Conservation (phyloP, 106 monocot genomes). For the Allium cepa region DNA sequence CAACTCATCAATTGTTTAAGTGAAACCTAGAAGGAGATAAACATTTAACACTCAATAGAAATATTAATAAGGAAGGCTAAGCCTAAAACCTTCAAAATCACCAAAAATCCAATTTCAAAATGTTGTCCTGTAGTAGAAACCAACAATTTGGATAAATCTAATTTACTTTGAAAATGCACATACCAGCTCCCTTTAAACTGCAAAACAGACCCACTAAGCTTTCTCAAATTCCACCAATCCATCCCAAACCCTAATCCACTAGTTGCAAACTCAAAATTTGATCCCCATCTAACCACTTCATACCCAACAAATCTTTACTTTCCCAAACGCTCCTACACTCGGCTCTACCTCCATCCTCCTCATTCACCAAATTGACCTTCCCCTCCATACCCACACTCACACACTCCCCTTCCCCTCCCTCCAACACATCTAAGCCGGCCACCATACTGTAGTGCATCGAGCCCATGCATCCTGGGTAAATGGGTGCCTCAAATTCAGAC, state of each 20-base stretch:
- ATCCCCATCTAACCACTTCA: slow-evolving; percentile 67
- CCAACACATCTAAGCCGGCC: slow-evolving; percentile 42
- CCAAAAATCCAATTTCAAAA: too few species aligned
- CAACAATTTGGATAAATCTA: too few species aligned
- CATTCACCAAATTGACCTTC: slow-evolving; percentile 56
- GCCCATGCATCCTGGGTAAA: not conserved
- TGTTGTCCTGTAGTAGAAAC: too few species aligned
- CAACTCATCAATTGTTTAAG: too few species aligned
- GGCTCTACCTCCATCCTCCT: slow-evolving; percentile 38
- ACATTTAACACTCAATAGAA: too few species aligned
- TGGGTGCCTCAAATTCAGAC: slow-evolving; percentile 24
- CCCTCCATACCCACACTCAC: slow-evolving; percentile 87
- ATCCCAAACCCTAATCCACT: slow-evolving; percentile 76
- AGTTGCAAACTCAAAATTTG: slow-evolving; percentile 69
- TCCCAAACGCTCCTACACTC: slow-evolving; percentile 39
- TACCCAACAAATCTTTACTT: slow-evolving; percentile 63
- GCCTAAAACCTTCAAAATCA: too few species aligned
- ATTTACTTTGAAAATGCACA: slow-evolving; percentile 8
- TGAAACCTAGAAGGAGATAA: too few species aligned
- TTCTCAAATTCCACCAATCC: slow-evolving; percentile 86
- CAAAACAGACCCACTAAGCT: slow-evolving; percentile 43
- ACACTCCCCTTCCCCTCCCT: slow-evolving; percentile 43
- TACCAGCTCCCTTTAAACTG: slow-evolving; percentile 77
- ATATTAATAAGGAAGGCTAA: too few species aligned
- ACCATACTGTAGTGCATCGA: slow-evolving; percentile 38